Base-by-base conservation (phyloP, 805 yeast genomes). In the Sugiyamaella mastotermitis region DNA sequence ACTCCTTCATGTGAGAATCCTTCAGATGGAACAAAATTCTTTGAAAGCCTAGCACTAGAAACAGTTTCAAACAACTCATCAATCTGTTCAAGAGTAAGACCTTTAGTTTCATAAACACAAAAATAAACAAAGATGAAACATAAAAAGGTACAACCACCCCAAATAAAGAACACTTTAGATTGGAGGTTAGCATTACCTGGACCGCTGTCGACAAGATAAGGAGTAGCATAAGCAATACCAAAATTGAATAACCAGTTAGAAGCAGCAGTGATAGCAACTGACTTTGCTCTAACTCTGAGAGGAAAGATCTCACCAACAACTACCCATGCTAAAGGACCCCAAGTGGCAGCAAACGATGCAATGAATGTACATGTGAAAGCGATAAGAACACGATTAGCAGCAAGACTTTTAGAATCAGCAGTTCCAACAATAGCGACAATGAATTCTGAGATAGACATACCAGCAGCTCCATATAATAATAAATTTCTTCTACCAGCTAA, bases 401-500 rank as follows among this genome's bases (percentile, higher is more conserved):
- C 10, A 14, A 37, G 16, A 33, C 17, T 26, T 39, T 83, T 82
- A n/a, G 23, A 26, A 63, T 70, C 47, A 66, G 35, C 36, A 7
- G 40, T 37, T 2, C 41, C 43, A 25, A 77, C 78, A 34, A 72
- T 69, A 1, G 84, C 95, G 45, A 86, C 81, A 33, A 82, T 65
- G 36, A 80, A 68, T 53, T 84, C 72, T 1, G 78, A 70, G n/a
- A 72, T 51, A 2, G 71, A 64, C 95, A 88, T 85, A 1, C 85
- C 76, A 1, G 69, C 47, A 3, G 88, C 94, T 2, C 97, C 97
- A 41, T 63, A 51, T 35, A 76, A 59, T 41, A 76, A 48, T 16
- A 83, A 64, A 42, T 69, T 71, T 38, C 96, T 65, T 52, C 97
- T 72, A 38, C 96, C 96, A 40, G 80, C 68, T n/a, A 71, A 64